phyloP scores from a whole-genome alignment of 225 moss, liverwort and hornwort genomes.

The Marchantia paleacea region DNA sequence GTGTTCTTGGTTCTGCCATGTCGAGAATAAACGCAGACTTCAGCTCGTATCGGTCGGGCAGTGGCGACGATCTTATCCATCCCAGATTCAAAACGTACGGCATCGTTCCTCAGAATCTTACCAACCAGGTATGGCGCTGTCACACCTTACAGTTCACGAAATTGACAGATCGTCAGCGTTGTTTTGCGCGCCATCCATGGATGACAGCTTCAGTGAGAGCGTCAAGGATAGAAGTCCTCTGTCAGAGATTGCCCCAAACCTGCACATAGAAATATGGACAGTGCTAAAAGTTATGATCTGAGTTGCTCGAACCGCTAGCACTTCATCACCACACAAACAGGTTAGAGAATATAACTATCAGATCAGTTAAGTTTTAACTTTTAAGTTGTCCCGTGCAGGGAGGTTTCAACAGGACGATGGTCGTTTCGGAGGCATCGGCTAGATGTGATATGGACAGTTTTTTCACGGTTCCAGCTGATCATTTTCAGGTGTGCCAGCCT shows the following conservation, averaged over 20 bases:
- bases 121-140: neutral
- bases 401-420: neutral
- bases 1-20: neutral
- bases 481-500: slow-evolving; percentile 10
- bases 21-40: neutral
- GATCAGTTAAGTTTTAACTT: too few relatives aligned
- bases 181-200: too few relatives aligned
- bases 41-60: neutral
- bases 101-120: neutral
- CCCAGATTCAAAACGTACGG: neutral
- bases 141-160: too few relatives aligned
- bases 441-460: neutral
- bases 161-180: too few relatives aligned
- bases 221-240: neutral
- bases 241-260: too few relatives aligned
- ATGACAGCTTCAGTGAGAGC: too few relatives aligned
- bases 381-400: neutral
- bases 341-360: too few relatives aligned
- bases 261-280: too few relatives aligned
- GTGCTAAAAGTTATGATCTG: too few relatives aligned
- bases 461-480: neutral
- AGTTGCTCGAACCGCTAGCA: too few relatives aligned
- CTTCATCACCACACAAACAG: too few relatives aligned
- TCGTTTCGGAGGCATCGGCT: neutral
- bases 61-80: too few relatives aligned